phyloP scores from a whole-genome alignment of 441 rosid genomes.

The Croton setiger region DNA sequence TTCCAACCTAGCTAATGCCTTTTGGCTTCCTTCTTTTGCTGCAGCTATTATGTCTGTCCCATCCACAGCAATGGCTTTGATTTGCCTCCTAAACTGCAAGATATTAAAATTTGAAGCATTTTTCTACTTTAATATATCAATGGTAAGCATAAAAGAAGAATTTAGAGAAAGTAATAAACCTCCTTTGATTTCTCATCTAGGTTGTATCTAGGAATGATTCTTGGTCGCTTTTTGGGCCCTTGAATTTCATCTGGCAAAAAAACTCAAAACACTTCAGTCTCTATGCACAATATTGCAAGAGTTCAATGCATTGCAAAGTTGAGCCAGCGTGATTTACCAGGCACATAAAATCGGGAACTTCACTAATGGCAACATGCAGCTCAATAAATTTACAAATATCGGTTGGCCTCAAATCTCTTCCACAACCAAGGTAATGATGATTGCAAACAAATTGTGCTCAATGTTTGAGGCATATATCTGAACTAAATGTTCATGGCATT shows the following conservation, averaged over 20 bases:
- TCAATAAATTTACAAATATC: neutral
- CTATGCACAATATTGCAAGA: constrained; percentile 5
- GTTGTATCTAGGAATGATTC: constrained; percentile 50
- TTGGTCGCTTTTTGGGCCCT: constrained; percentile 77
- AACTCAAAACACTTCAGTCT: constrained; percentile 19
- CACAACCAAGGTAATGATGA: neutral
- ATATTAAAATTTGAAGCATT: neutral
- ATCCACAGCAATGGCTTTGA: constrained; percentile 56
- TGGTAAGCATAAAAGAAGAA: neutral
- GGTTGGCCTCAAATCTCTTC: neutral
- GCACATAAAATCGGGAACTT: constrained; percentile 5
- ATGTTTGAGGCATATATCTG: neutral
- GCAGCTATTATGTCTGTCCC: constrained; percentile 59
- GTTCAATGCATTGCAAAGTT: constrained; percentile 6
- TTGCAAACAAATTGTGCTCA: neutral
- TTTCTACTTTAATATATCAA: constrained; percentile 6
- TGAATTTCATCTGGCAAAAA: constrained; percentile 49
- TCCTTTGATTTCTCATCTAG: constrained; percentile 55
- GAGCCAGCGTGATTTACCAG: neutral
- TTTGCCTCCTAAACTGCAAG: constrained; percentile 55
- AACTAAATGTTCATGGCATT: neutral
- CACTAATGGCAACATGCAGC: neutral
- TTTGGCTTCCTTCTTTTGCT: constrained; percentile 47
- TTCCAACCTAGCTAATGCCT: constrained; percentile 54
- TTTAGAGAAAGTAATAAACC: constrained; percentile 36